Conservation (phyloP, 2,329 filamentous ascomycete genomes). For the Sphaerulina musiva region DNA sequence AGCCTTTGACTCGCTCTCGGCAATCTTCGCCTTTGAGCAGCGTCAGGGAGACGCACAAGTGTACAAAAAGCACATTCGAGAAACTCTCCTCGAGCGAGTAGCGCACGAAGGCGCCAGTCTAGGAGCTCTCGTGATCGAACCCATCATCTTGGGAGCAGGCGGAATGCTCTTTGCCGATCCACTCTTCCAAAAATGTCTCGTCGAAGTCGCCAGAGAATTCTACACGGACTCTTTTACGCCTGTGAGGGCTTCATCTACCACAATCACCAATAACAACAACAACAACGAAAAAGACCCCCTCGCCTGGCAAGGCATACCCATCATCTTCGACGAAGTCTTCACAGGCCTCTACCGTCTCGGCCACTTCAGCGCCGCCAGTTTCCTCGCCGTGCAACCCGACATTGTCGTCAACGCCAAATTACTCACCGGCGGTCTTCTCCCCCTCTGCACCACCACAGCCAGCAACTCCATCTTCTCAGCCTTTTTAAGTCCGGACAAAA, state of each 20-base stretch:
- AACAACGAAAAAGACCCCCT: slow-evolving; percentile 15
- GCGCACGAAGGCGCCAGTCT: slow-evolving; percentile 56
- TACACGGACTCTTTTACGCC: slow-evolving; percentile 6
- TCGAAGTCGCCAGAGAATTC: slow-evolving; percentile 55
- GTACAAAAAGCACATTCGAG: slow-evolving; percentile 34
- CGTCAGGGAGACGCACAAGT: slow-evolving; percentile 16
- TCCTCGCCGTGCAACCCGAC: slow-evolving; percentile 63
- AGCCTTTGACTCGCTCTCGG: slow-evolving; percentile 45
- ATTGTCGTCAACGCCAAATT: slow-evolving; percentile 78
- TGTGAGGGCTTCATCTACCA: background rate
- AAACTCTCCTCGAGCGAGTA: slow-evolving; percentile 46
- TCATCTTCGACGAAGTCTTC: slow-evolving; percentile 83
- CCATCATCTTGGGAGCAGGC: slow-evolving; percentile 71
- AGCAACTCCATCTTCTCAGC: slow-evolving; percentile 66
- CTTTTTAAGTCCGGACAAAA: slow-evolving; percentile 67
- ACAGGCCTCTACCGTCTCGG: slow-evolving; percentile 79
- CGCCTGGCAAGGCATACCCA: slow-evolving; percentile 65
- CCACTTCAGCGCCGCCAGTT: slow-evolving; percentile 61
- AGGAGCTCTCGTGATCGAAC: slow-evolving; percentile 73
- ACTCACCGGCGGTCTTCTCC: slow-evolving; percentile 71
- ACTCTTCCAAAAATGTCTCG: slow-evolving; percentile 68
- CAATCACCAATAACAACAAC: background rate
- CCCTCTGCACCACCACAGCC: slow-evolving; percentile 68
- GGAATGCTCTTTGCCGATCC: slow-evolving; percentile 82
- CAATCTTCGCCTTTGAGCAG: slow-evolving; percentile 54